Base-by-base conservation (phyloP, 768 basidiomycete species). In the Russula foetens region DNA sequence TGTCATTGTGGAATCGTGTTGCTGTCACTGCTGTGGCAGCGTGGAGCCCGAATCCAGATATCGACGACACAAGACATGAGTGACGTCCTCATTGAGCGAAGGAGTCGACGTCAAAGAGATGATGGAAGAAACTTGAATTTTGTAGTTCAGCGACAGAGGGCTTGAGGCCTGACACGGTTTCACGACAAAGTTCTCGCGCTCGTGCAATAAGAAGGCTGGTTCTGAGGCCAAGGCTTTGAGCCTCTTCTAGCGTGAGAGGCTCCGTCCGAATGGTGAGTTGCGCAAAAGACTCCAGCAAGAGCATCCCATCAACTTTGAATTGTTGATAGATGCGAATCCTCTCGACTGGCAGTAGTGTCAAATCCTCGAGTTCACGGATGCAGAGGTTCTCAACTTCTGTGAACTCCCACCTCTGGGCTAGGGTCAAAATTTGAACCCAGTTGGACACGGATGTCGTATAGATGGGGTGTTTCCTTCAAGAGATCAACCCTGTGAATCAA, bases 371-470 rank as follows among this genome's bases (percentile, higher is more conserved):
- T 55, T 86, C 80, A 0, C 82, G 77, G 0, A 85, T 69, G 0
- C 84, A 83, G 2, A 75, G 81, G 51, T 56, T 63, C 38, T 74
- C 78, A 2, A 86, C 77, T 46, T 82, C 77, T 0, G 63, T 64
- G 64, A 88, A 88, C 0, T 56, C 28, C 86, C 86, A 90, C 7
- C 71, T 67, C 12, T 80, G 73, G 0, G 86, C 75, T 0, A 88
- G 79, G 0, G 65, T 66, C 0, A 90, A 70, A 43, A 90, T 81
- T 0, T 69, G 69, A 0, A 71, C 68, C 88, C 88, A 90, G 2
- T 80, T 77, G 0, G 75, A 72, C 0, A 78, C 69, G 0, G 71
- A 68, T 0, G 81, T 79, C 7, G 77, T 74, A 54, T 86, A 85
- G 0, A 81, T 69, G 0, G 84, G 81, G 63, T 84, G 85, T 46